These are phyloP conservation scores for Neurospora sp. DNA, from an alignment of 2,329 filamentous ascomycete genomes.

Conservation along the genomic window DNA sequence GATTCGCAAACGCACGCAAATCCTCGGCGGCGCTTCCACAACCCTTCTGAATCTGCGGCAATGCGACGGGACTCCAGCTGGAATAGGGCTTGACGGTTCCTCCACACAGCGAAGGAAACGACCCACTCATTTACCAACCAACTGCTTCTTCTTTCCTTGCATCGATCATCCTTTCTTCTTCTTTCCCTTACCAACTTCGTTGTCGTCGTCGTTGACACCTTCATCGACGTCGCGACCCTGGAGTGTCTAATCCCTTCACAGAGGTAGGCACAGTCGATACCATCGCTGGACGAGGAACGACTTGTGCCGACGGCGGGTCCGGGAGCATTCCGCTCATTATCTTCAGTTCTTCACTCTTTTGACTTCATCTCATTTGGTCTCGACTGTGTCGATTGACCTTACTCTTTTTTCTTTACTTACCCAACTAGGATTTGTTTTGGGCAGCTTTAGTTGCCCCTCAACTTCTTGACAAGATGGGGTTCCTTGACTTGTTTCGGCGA, in stretches of 20 bases:
- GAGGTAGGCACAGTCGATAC: conserved; percentile 19
- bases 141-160: background rate
- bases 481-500: conserved; percentile 51
- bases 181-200: background rate
- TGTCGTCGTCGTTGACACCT: background rate
- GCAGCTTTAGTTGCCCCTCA: conserved; percentile 7
- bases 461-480: conserved; percentile 46
- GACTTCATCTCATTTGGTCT: conserved; percentile 10
- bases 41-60: background rate
- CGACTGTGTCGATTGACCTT: conserved; percentile 16
- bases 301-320: conserved; percentile 22
- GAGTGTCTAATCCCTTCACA: conserved; percentile 12
- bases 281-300: conserved; percentile 26
- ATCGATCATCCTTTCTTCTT: background rate
- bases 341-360: conserved; percentile 7
- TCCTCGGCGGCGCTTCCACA: background rate
- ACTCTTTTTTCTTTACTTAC: conserved; percentile 2
- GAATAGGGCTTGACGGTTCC: background rate
- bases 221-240: conserved; percentile 5
- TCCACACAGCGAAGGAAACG: background rate
- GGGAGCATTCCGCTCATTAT: conserved; percentile 5
- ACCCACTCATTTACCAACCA: background rate
- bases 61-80: background rate
- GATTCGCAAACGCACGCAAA: background rate
- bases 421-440: conserved; percentile 5